Evolutionary conservation across 2,329 filamentous ascomycete species (phyloP).

Genomic region (Thielaviopsis ethacetica): DNA sequence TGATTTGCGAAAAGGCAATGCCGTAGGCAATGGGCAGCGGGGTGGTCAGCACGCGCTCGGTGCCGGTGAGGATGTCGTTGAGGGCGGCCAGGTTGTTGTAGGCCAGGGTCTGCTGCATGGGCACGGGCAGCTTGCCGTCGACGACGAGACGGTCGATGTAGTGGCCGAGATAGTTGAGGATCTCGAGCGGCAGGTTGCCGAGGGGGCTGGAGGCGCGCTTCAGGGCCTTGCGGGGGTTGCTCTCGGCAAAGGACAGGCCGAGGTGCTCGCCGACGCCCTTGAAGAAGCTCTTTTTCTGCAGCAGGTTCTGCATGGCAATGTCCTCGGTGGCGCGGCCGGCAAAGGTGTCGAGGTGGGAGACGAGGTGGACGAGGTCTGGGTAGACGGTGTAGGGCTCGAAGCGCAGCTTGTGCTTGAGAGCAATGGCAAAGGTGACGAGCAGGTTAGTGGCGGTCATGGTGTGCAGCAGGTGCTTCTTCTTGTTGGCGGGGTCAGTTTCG

Average conservation of each 20-base stretch:
- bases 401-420: constrained; percentile 67
- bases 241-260: constrained; percentile 58
- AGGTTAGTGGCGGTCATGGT: constrained; percentile 51
- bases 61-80: constrained; percentile 56
- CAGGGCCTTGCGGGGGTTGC: constrained; percentile 62
- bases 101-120: constrained; percentile 42
- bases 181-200: constrained; percentile 71
- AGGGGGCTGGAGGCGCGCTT: constrained; percentile 58
- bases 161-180: constrained; percentile 53
- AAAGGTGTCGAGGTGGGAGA: constrained; percentile 60
- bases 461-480: constrained; percentile 14
- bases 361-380: constrained; percentile 52
- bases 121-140: constrained; percentile 36
- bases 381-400: constrained; percentile 72
- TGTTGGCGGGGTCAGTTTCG: constrained; percentile 11
- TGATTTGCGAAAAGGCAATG: constrained; percentile 74
- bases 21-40: constrained; percentile 70
- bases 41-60: constrained; percentile 66
- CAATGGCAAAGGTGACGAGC: constrained; percentile 57
- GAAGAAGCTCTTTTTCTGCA: constrained; percentile 33
- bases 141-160: constrained; percentile 46
- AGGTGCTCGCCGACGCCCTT: constrained; percentile 57
- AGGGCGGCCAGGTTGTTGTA: constrained; percentile 45
- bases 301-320: constrained; percentile 19
- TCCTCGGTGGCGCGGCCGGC: constrained; percentile 37